Conservation (phyloP, 306 rosid genomes). For the Glycine latifolia region DNA sequence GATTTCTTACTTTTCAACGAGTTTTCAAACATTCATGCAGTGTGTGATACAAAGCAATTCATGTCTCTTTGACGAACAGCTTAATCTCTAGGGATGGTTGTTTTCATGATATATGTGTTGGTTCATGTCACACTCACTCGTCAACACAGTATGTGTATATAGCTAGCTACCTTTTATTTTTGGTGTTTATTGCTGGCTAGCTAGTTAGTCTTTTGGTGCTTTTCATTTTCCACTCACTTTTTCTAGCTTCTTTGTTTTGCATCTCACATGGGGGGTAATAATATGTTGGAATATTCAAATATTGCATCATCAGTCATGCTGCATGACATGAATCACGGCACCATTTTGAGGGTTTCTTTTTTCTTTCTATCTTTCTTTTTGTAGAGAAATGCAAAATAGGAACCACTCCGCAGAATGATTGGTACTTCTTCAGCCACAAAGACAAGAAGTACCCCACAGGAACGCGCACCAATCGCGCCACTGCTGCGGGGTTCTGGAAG, state of each 20-base stretch:
- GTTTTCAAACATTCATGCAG: too few relatives aligned
- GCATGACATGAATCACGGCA: conserved; percentile 10
- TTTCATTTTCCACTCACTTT: neutral
- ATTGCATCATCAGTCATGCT: neutral
- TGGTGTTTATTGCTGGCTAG: neutral
- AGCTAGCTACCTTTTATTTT: neutral
- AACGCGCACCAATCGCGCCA: conserved; percentile 91
- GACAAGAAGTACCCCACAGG: conserved; percentile 99
- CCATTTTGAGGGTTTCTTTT: neutral
- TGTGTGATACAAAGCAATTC: neutral
- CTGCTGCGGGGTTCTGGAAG: conserved; percentile 94
- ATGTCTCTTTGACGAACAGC: neutral
- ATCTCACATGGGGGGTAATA: conserved; percentile 12
- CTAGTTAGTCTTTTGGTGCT: neutral
- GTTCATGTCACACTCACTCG: neutral
- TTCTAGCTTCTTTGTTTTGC: neutral
- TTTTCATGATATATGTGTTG: neutral
- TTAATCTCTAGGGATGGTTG: neutral
- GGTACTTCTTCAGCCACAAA: conserved; percentile 97
- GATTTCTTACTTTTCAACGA: too few relatives aligned
- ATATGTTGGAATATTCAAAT: neutral
- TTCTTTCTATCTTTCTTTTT: neutral
- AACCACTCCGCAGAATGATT: conserved; percentile 93
- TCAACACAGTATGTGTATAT: neutral
- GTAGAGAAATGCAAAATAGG: conserved; percentile 91